A percentile compares a stretch with the other conserved stretches of the same genome.
Evolutionary conservation across 805 yeast species (phyloP).

Genomic region (Pichia rugopelliculosa): DNA sequence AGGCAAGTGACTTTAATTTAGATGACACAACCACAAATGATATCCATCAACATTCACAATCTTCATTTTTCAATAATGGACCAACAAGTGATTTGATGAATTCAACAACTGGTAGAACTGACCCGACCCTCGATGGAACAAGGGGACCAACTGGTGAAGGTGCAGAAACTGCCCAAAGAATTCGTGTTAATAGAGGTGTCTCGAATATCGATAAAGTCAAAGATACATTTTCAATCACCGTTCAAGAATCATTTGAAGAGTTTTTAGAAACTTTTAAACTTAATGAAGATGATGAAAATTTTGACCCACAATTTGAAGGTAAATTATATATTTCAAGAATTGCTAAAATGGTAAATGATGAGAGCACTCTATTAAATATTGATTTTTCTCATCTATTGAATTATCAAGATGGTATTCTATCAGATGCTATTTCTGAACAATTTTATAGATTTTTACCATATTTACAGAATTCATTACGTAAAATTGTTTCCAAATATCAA

Average conservation of each 20-base stretch:
- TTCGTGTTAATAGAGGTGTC: constrained; percentile 32
- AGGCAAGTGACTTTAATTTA: constrained; percentile 20
- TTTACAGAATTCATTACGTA: constrained; percentile 63
- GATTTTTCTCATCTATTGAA: constrained; percentile 74
- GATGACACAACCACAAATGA: constrained; percentile 6
- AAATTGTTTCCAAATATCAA: constrained; percentile 64
- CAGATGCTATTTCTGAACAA: constrained; percentile 83
- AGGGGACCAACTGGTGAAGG: background rate
- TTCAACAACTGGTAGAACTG: background rate
- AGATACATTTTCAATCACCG: constrained; percentile 91
- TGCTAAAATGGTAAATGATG: constrained; percentile 70
- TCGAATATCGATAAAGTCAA: constrained; percentile 76
- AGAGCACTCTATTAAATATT: constrained; percentile 69
- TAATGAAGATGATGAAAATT: constrained; percentile 31
- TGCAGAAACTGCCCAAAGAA: constrained; percentile 5
- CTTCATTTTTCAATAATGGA: constrained; percentile 11
- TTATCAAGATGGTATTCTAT: constrained; percentile 79
- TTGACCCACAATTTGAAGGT: constrained; percentile 40
- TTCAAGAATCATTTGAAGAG: constrained; percentile 81
- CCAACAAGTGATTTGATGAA: constrained; percentile 8
- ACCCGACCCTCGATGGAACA: background rate
- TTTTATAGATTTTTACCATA: constrained; percentile 90
- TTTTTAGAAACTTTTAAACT: constrained; percentile 59
- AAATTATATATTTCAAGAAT: constrained; percentile 71
- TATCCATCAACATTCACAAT: background rate